These are phyloP conservation scores for Xylaria sp. DNA, from an alignment of 2,329 filamentous ascomycete species.

Conservation along the genomic window DNA sequence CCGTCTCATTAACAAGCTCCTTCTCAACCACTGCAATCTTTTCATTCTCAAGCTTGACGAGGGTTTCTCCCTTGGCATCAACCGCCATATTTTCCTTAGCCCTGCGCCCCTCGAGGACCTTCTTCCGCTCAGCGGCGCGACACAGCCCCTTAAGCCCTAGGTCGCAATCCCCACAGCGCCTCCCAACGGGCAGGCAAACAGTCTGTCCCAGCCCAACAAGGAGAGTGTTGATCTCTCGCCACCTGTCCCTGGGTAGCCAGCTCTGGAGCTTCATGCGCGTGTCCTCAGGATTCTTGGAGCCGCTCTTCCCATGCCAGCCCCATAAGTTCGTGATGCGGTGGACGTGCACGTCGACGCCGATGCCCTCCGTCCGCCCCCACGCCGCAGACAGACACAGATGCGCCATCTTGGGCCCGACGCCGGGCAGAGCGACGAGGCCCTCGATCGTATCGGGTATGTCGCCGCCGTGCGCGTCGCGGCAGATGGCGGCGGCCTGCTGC, in stretches of 20 bases:
- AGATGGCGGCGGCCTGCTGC: slow-evolving; percentile 77
- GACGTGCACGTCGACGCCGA: slow-evolving; percentile 94
- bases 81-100: slow-evolving; percentile 53
- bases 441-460: slow-evolving; percentile 85
- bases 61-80: slow-evolving; percentile 43
- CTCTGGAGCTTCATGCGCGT: slow-evolving; percentile 78
- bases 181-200: slow-evolving; percentile 81
- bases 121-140: slow-evolving; percentile 72
- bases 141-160: slow-evolving; percentile 81
- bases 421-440: slow-evolving; percentile 80
- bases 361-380: slow-evolving; percentile 74
- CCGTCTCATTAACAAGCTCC: slow-evolving; percentile 6
- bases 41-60: slow-evolving; percentile 29
- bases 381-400: slow-evolving; percentile 84
- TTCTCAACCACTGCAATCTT: slow-evolving; percentile 27
- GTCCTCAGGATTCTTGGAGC: slow-evolving; percentile 81
- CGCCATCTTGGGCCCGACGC: slow-evolving; percentile 95
- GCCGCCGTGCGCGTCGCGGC: slow-evolving; percentile 73
- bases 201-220: slow-evolving; percentile 90
- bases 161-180: slow-evolving; percentile 86
- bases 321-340: slow-evolving; percentile 94
- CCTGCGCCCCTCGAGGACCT: slow-evolving; percentile 68
- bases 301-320: slow-evolving; percentile 77
- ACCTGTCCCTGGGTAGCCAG: slow-evolving; percentile 85
- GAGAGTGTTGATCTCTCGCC: slow-evolving; percentile 92